Percentiles rank a stretch among this genome's conserved stretches.
Conservation (phyloP, 2,329 filamentous ascomycete genomes). For the Trichoderma cornu-damae region DNA sequence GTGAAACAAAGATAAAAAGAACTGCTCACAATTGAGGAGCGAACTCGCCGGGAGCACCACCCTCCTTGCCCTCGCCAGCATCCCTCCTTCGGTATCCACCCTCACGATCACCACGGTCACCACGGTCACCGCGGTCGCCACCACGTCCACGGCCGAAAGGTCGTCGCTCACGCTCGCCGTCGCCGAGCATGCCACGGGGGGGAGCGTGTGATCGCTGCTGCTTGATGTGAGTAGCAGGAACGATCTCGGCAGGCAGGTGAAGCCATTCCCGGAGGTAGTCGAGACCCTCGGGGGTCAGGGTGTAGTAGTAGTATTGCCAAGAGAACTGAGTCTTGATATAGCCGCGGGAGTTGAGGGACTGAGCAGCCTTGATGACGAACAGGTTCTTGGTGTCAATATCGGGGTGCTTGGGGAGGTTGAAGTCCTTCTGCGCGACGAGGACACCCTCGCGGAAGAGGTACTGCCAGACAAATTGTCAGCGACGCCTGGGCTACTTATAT, state of each 20-base stretch:
- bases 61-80: constrained; percentile 81
- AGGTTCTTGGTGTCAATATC: constrained; percentile 99
- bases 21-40: constrained; percentile 76
- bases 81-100: constrained; percentile 92
- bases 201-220: constrained; percentile 98
- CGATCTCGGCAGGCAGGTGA: constrained; percentile 98
- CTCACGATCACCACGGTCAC: constrained; percentile 73
- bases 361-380: constrained; percentile 97
- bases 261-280: constrained; percentile 99
- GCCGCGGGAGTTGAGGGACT: constrained; percentile 96
- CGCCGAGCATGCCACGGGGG: constrained; percentile 97
- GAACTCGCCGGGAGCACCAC: constrained; percentile 86
- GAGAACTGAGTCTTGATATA: constrained; percentile 99
- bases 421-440: constrained; percentile 99
- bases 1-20: background rate
- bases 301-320: constrained; percentile 99
- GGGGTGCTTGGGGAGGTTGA: constrained; percentile 93
- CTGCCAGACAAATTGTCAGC: constrained; percentile 41
- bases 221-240: constrained; percentile 99
- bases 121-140: constrained; percentile 65
- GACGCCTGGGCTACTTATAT: constrained; percentile 18
- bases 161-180: constrained; percentile 74
- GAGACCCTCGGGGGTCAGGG: constrained; percentile 97
- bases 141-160: constrained; percentile 77
- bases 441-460: constrained; percentile 94